phyloP scores from a whole-genome alignment of 345 rosid genomes.

The Balakata baccata region DNA sequence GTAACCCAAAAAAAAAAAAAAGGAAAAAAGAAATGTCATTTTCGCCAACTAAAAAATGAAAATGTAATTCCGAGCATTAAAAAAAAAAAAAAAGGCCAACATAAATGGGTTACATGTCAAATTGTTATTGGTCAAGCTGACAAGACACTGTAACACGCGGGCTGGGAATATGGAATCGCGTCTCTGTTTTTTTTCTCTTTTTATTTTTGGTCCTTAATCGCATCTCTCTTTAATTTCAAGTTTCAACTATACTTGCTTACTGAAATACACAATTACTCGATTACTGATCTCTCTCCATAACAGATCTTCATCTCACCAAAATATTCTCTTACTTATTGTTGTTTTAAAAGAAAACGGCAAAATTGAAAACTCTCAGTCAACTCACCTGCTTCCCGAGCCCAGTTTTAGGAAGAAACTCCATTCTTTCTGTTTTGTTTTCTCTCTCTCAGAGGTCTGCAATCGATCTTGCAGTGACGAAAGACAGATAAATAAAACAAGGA shows the following conservation, averaged over 20 bases:
- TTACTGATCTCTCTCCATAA: no score
- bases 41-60: background rate
- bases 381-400: background rate
- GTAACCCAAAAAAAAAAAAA: no score
- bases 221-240: background rate
- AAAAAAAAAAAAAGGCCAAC: background rate
- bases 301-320: no score
- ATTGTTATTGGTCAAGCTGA: background rate
- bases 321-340: no score
- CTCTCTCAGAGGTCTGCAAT: conserved; percentile 3
- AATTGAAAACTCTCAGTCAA: background rate
- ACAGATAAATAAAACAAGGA: background rate
- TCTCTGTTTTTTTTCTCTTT: no score
- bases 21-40: no score
- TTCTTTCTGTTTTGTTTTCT: background rate
- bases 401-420: no score
- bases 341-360: no score
- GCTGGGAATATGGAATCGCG: background rate
- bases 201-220: no score
- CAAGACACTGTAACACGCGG: background rate
- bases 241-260: background rate
- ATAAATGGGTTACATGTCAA: background rate
- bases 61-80: background rate
- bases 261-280: no score
- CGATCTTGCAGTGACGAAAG: background rate